These are phyloP conservation scores for Rhizophlyctis rosea DNA, from an alignment of 192 early-diverging fungal species.

Conservation along the genomic window DNA sequence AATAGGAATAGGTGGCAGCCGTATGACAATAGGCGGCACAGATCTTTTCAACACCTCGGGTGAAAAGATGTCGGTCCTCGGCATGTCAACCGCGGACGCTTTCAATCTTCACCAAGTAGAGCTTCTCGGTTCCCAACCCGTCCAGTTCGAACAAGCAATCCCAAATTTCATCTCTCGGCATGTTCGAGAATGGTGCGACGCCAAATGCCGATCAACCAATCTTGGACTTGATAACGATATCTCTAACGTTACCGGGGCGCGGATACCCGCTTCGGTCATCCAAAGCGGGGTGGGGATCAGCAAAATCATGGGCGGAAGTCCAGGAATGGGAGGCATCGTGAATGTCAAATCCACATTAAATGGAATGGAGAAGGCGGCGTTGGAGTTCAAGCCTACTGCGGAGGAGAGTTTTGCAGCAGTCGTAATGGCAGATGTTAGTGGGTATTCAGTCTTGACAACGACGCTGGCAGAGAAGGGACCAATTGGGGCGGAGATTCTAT, in stretches of 20 bases:
- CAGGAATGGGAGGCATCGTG: neutral
- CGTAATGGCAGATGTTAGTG: conserved; percentile 51
- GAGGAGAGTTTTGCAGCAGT: conserved; percentile 40
- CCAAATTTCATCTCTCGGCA: conserved; percentile 51
- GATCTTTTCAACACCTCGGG: too few species aligned
- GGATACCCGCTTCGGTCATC: conserved; percentile 8
- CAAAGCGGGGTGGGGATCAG: conserved; percentile 7
- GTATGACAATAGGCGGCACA: too few species aligned
- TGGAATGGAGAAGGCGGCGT: neutral
- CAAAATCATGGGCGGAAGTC: conserved; percentile 1
- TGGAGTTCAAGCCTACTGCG: conserved; percentile 29
- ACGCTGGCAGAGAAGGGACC: conserved; percentile 43
- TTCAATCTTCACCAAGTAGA: neutral
- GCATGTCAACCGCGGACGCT: neutral
- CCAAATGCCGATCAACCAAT: neutral
- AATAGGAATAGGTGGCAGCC: too few species aligned
- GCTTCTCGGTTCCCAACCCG: neutral
- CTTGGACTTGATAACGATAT: neutral
- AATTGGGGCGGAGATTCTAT: conserved; percentile 43
- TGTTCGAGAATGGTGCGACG: conserved; percentile 32
- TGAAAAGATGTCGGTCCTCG: neutral
- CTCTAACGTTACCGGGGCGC: too few species aligned
- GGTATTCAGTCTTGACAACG: conserved; percentile 43
- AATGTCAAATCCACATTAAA: neutral
- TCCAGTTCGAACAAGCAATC: conserved; percentile 33